Conservation (phyloP, 2,329 filamentous ascomycete genomes). For the Fusarium paranaense region DNA sequence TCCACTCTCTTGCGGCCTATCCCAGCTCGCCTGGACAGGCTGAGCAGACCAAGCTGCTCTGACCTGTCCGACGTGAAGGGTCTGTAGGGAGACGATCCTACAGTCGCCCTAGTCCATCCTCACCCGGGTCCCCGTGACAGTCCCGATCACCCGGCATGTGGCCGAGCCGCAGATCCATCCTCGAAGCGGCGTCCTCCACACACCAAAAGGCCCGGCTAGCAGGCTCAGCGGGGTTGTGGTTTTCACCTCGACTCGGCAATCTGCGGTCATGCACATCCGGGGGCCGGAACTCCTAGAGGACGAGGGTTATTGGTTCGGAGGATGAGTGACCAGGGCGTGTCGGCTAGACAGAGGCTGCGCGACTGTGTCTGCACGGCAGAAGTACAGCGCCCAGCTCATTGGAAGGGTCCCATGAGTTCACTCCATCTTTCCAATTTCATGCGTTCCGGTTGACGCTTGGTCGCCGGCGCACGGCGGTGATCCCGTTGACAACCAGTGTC, state of each 20-base stretch:
- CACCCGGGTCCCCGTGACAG: conserved; percentile 14
- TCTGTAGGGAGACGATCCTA: conserved; percentile 47
- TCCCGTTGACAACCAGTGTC: conserved; percentile 61
- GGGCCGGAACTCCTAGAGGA: conserved; percentile 1
- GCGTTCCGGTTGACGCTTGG: conserved; percentile 11
- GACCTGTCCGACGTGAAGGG: conserved; percentile 21
- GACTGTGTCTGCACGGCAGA: conserved; percentile 50
- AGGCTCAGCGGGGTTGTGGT: conserved; percentile 31
- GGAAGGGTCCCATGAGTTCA: conserved; percentile 44
- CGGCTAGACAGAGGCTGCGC: conserved; percentile 41
- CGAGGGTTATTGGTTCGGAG: conserved; percentile 4
- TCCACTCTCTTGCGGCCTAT: conserved; percentile 30
- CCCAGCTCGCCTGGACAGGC: conserved; percentile 10
- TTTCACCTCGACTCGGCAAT: conserved; percentile 33
- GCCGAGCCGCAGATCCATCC: conserved; percentile 24
- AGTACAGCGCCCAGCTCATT: conserved; percentile 45
- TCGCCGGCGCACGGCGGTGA: conserved; percentile 39
- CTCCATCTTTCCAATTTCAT: conserved; percentile 45
- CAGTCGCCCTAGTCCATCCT: conserved; percentile 38
- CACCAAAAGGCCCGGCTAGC: conserved; percentile 39
- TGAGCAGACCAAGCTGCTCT: conserved; percentile 34
- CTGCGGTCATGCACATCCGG: conserved; percentile 21
- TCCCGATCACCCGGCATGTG: conserved; percentile 21
- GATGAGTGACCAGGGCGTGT: conserved; percentile 28
- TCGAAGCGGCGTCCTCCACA: conserved; percentile 38